These are phyloP conservation scores for Lachnellula occidentalis DNA, from an alignment of 2,329 filamentous ascomycete genomes.

Conservation along the genomic window DNA sequence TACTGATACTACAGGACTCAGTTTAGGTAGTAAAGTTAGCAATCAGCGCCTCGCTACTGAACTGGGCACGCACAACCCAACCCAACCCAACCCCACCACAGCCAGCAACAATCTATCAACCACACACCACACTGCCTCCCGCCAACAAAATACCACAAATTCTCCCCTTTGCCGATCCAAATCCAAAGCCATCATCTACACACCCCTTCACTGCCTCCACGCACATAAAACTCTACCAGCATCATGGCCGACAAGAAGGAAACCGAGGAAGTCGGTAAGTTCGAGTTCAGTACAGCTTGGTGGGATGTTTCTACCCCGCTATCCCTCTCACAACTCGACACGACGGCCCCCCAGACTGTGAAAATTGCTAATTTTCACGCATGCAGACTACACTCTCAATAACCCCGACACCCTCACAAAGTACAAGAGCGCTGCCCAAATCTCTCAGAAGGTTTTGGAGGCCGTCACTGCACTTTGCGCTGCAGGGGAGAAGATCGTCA, in stretches of 20 bases:
- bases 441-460: slow-evolving; percentile 92
- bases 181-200: background rate
- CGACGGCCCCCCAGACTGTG: background rate
- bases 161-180: background rate
- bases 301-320: slow-evolving; percentile 29
- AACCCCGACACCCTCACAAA: slow-evolving; percentile 96
- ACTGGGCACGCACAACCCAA: too few species aligned
- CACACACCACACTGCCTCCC: background rate
- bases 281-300: slow-evolving; percentile 14
- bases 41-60: too few species aligned
- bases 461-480: slow-evolving; percentile 70
- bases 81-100: too few species aligned
- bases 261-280: slow-evolving; percentile 36
- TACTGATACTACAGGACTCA: too few species aligned
- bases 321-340: slow-evolving; percentile 13
- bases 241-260: slow-evolving; percentile 39
- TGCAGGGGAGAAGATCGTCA: slow-evolving; percentile 86
- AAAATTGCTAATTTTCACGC: slow-evolving; percentile 9
- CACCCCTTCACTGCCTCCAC: background rate
- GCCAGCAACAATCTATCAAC: too few species aligned
- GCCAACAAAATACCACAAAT: background rate
- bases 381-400: slow-evolving; percentile 76
- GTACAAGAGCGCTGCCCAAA: slow-evolving; percentile 94
- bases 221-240: slow-evolving; percentile 5
- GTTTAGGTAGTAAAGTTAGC: too few species aligned